A percentile compares a stretch with the other conserved stretches of the same genome.
phyloP scores from a whole-genome alignment of 23 red algal species.

The Gracilariopsis chorda region DNA sequence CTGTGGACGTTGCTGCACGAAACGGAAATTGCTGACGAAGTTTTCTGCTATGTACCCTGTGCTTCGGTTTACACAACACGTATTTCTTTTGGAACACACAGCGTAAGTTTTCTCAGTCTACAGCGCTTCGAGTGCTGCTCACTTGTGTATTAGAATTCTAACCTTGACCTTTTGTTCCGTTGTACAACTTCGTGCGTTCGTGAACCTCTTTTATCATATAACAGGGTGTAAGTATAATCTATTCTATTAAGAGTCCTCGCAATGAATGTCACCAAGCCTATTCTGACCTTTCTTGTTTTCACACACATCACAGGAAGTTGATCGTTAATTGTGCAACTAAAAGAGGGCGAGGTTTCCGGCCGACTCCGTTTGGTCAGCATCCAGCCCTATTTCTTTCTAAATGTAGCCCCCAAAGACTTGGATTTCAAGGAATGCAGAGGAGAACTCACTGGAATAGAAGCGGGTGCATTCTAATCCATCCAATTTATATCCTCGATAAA shows the following conservation, averaged over 20 bases:
- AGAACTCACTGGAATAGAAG: too few relatives aligned
- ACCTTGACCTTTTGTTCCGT: not conserved
- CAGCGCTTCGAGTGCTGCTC: not conserved
- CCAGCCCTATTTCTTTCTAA: too few relatives aligned
- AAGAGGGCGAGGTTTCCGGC: too few relatives aligned
- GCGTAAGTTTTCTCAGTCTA: not conserved
- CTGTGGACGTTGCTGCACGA: not conserved
- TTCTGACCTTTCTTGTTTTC: not conserved
- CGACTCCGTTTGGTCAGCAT: too few relatives aligned
- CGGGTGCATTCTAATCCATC: too few relatives aligned
- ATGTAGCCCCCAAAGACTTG: too few relatives aligned
- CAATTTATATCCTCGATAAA: too few relatives aligned
- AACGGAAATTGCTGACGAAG: not conserved
- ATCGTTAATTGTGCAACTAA: too few relatives aligned
- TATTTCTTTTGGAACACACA: not conserved
- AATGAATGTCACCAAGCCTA: not conserved
- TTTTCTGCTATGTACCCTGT: not conserved
- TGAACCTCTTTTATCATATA: too few relatives aligned
- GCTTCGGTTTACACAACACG: not conserved
- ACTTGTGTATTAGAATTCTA: not conserved
- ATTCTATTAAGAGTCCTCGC: not conserved
- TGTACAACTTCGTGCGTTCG: not conserved
- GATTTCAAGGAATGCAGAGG: too few relatives aligned
- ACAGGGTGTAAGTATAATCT: constrained; percentile 17
- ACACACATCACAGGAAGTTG: not conserved